These are phyloP conservation scores for Euphorbia lathyris DNA, from an alignment of 345 rosid genomes.

Conservation along the genomic window DNA sequence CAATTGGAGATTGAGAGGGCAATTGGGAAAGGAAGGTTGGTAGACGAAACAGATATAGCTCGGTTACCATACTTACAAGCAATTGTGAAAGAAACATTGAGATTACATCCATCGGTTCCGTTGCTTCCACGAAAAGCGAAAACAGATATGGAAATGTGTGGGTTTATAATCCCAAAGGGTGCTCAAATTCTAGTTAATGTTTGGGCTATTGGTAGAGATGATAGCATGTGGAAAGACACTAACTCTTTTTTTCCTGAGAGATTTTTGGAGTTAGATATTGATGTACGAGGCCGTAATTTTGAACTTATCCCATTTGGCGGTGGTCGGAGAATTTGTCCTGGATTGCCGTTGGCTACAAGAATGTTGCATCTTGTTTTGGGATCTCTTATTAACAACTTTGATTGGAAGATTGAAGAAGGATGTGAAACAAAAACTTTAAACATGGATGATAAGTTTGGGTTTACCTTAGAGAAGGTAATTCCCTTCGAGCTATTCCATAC, in stretches of 20 bases:
- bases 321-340: conserved; percentile 12
- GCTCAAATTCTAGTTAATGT: conserved; percentile 43
- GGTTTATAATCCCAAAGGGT: conserved; percentile 37
- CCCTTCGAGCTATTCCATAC: no score
- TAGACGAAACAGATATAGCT: conserved; percentile 36
- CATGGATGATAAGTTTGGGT: no score
- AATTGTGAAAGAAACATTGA: no score
- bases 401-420: no score
- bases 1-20: conserved; percentile 26
- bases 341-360: conserved; percentile 4
- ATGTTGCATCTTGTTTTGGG: no score
- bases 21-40: conserved; percentile 26
- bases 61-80: conserved; percentile 44
- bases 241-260: background rate
- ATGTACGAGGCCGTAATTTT: background rate
- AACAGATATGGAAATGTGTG: conserved; percentile 22
- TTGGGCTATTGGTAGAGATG: conserved; percentile 45
- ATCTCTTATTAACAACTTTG: no score
- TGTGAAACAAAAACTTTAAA: no score
- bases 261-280: background rate
- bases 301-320: conserved; percentile 11
- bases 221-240: no score
- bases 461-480: no score
- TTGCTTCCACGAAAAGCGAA: conserved; percentile 40
- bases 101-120: conserved; percentile 44